Evolutionary conservation across 2,329 filamentous ascomycete species (phyloP), one percentile per base, ranked within the genome.

Genomic region (Apiospora malaysiana): DNA sequence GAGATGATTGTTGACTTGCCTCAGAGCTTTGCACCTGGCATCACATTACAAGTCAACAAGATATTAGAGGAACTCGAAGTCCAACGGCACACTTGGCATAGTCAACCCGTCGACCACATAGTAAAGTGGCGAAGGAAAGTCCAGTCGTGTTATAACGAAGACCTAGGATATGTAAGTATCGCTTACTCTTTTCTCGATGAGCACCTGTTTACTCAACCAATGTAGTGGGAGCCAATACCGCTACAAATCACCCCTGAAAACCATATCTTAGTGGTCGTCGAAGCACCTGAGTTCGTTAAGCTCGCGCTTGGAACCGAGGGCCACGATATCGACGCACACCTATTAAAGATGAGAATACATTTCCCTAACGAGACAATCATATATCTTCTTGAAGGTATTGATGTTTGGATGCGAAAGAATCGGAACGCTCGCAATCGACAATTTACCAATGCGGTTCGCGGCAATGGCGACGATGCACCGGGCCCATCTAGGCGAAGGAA

Each of bases 1-100:
- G 93, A 96, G 79, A 95, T 96, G 93, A 91, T 95, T 68, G 85
- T 94, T 1, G 89, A 93, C 75, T 82, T 95, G 32, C 88, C 93
- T 0, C 80, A 82, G 0, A 86, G 85, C 1, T 81, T 95, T 1
- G 81, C 86, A 27, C 79, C 84, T 0, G 82, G 80, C 0, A 77
- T 86, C 32, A 82, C 78, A 32, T 79, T 84, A 1, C 86, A 88
- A 66, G 79, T 87, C 6, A 81, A 86, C 69, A 79, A 83, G 0
- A 81, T 91, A n/a, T 82, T 92, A 0, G 78, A 81, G 2, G 83
- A 85, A 1, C 76, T 90, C 2, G 81, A 85, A 18, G 86, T 89
- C 12, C 79, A 88, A 68, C 80, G 83, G 71, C 76, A 80, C 37
- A 79, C 79, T 3, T 87, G 84, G 82, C 74, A 84, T 0, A 86